These are phyloP conservation scores for Malassezia cuniculi DNA, from an alignment of 1,284 basidiomycete species.

Conservation along the genomic window DNA sequence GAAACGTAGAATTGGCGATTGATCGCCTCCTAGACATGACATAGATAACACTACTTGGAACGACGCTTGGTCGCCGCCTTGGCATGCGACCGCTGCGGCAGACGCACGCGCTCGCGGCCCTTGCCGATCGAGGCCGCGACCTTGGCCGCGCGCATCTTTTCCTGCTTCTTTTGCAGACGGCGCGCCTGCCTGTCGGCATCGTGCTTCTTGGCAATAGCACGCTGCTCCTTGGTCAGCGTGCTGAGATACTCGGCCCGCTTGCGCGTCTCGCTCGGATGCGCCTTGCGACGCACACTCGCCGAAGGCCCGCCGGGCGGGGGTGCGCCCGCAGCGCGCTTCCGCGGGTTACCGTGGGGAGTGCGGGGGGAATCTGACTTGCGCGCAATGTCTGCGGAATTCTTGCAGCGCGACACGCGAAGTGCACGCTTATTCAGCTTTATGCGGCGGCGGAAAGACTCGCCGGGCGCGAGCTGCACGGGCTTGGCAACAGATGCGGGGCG, in stretches of 20 bases:
- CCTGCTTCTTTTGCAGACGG: conserved; percentile 37
- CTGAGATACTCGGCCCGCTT: conserved; percentile 23
- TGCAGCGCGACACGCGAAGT: conserved; percentile 37
- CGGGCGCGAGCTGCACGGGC: conserved; percentile 18
- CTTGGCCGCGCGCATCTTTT: conserved; percentile 15
- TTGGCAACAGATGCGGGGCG: neutral
- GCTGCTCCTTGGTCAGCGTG: conserved; percentile 28
- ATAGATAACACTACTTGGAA: conserved; percentile 1
- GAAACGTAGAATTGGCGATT: conserved; percentile 33
- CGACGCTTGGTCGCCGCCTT: conserved; percentile 3
- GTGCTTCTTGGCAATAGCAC: conserved; percentile 27
- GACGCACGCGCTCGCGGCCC: conserved; percentile 10
- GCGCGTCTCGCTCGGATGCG: conserved; percentile 8
- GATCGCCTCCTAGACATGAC: conserved; percentile 34
- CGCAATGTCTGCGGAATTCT: conserved; percentile 19
- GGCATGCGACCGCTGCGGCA: conserved; percentile 9
- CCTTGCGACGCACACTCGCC: conserved; percentile 11
- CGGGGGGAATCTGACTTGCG: conserved; percentile 8
- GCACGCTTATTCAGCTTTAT: conserved; percentile 36
- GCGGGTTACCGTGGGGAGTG: conserved; percentile 7
- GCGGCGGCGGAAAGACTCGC: conserved; percentile 32
- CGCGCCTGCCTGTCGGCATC: conserved; percentile 29
- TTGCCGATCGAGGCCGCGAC: conserved; percentile 3
- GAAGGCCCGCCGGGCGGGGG: conserved; percentile 40
- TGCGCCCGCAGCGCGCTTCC: conserved; percentile 14